Conservation (phyloP, 768 basidiomycete species). For the Rhizopogon salebrosus region DNA sequence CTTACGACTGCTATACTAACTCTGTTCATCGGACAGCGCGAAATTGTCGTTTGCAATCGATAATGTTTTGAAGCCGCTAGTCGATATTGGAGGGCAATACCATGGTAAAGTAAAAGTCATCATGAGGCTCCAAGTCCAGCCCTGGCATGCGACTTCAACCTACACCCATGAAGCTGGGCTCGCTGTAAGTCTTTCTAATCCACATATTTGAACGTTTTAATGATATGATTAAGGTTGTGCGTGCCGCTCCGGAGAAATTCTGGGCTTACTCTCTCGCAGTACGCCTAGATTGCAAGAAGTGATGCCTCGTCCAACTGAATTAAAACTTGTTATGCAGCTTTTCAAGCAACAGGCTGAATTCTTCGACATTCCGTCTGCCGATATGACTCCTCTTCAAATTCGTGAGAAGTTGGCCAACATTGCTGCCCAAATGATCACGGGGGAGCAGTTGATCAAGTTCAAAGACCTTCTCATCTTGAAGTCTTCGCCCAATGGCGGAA, state of each 20-base stretch:
- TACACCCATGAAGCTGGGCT: constrained; percentile 78
- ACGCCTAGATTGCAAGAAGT: constrained; percentile 11
- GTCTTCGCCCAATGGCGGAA: constrained; percentile 68
- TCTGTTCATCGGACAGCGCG: constrained; percentile 33
- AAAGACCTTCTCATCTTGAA: constrained; percentile 60
- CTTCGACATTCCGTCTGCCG: constrained; percentile 70
- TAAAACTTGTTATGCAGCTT: constrained; percentile 41
- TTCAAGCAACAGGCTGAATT: constrained; percentile 75
- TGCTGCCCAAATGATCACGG: constrained; percentile 48
- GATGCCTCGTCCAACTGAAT: background rate
- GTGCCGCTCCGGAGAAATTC: constrained; percentile 69
- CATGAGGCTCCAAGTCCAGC: constrained; percentile 67
- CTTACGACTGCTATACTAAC: background rate
- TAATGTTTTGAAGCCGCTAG: constrained; percentile 50
- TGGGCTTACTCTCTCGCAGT: constrained; percentile 74
- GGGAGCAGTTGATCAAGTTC: constrained; percentile 46
- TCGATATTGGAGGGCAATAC: constrained; percentile 57
- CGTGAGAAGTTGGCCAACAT: constrained; percentile 67
- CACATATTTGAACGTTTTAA: background rate
- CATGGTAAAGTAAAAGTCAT: constrained; percentile 70
- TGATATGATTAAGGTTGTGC: constrained; percentile 40
- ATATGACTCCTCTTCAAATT: constrained; percentile 63
- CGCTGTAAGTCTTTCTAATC: constrained; percentile 44
- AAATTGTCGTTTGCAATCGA: constrained; percentile 61
- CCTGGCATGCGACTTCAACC: constrained; percentile 77